Evolutionary conservation across 352 stramenopile genomes (phyloP), one percentile per base, ranked within the genome.

Genomic region (Phytophthora litchii): DNA sequence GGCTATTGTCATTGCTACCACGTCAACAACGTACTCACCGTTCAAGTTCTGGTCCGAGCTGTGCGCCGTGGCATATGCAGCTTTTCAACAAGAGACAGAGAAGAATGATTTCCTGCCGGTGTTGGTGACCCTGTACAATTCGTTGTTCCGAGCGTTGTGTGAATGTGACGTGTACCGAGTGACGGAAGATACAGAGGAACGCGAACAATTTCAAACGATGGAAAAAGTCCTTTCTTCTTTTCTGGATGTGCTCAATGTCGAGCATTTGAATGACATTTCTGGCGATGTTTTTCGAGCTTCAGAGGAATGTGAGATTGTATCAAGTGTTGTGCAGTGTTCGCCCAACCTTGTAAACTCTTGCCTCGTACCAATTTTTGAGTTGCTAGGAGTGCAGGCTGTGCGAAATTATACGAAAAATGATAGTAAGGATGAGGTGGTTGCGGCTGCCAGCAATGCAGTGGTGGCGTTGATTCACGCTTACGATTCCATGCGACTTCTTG

Each of bases 11-110:
- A 91, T 94, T 59, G 80, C 83, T 14, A 80, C 77, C 0, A 86
- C 80, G 3, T 88, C 83, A 4, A 91, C 84, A 13, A 82, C 70
- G 14, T 90, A 87, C 54, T 91, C 87, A 13, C 81, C 87, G 11
- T 95, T 95, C 66, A 89, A 90, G 49, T 95, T 95, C 48, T 95
- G 87, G 87, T 82, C 83, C 3, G 87, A 95, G 46, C 66, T 93
- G 14, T 92, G 76, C 25, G 87, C 78, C 0, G 78, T 94, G 13
- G 66, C 67, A 0, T 88, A 79, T 44, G 54, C 60, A 19, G 70
- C 78, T 25, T 83, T 74, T 35, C 45, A 91, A 20, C 59, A 76
- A 10, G 50, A 74, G 14, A 10, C n/a, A 46, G 25, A 51, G 20
- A 66, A 67, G 27, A 63, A 49, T 38, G 27, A 50, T 12, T 69